A percentile compares a stretch with the other conserved stretches of the same genome.
phyloP scores from a whole-genome alignment of 192 early-diverging fungal genomes.

The Gaertneriomyces semiglobifer region DNA sequence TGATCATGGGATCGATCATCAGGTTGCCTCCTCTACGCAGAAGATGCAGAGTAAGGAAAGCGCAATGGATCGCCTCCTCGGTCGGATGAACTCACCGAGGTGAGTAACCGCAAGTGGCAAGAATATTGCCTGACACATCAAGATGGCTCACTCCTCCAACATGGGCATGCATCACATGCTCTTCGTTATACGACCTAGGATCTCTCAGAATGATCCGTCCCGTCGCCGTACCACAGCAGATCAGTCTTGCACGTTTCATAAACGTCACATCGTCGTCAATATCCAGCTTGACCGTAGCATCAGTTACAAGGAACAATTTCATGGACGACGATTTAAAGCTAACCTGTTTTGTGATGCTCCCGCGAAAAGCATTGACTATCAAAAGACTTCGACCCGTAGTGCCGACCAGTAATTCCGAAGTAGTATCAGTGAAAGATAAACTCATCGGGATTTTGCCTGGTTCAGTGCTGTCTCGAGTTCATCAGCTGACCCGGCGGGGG shows the following conservation, averaged over 20 bases:
- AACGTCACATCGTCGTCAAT: slow-evolving; percentile 30
- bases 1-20: slow-evolving; percentile 73
- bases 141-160: slow-evolving; percentile 74
- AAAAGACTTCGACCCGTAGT: slow-evolving; percentile 8
- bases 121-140: slow-evolving; percentile 68
- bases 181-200: slow-evolving; percentile 57
- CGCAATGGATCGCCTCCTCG: slow-evolving; percentile 6
- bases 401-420: slow-evolving; percentile 39
- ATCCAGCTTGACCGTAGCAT: slow-evolving; percentile 18
- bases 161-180: slow-evolving; percentile 68
- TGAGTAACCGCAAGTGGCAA: slow-evolving; percentile 76
- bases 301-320: no score
- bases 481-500: neutral
- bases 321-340: neutral
- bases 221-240: slow-evolving; percentile 61
- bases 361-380: slow-evolving; percentile 34
- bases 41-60: neutral
- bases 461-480: slow-evolving; percentile 20
- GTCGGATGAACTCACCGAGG: slow-evolving; percentile 42
- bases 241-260: slow-evolving; percentile 60
- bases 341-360: slow-evolving; percentile 33
- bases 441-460: slow-evolving; percentile 12
- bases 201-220: slow-evolving; percentile 69
- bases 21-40: slow-evolving; percentile 39
- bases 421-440: slow-evolving; percentile 31